These are phyloP conservation scores for Chalciporus pseudorubinellus DNA, from an alignment of 768 basidiomycete species.

Conservation along the genomic window DNA sequence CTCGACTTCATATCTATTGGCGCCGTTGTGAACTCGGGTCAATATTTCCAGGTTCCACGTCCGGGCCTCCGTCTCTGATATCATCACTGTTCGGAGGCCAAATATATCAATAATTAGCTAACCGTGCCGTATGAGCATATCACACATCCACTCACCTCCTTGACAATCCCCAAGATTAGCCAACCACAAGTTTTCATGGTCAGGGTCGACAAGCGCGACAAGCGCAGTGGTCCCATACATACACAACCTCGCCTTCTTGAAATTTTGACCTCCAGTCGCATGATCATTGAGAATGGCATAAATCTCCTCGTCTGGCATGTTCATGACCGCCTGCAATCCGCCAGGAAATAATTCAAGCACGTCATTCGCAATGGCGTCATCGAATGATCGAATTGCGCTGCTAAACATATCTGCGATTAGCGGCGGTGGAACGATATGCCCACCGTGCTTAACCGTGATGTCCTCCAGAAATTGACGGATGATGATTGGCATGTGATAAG, in stretches of 20 bases:
- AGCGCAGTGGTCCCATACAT: constrained; percentile 82
- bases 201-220: constrained; percentile 69
- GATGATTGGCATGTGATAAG: constrained; percentile 66
- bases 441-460: constrained; percentile 37
- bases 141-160: constrained; percentile 49
- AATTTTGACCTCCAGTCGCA: constrained; percentile 53
- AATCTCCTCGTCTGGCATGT: constrained; percentile 56
- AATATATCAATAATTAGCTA: constrained; percentile 6
- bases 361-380: constrained; percentile 65
- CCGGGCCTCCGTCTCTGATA: constrained; percentile 44
- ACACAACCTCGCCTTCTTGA: constrained; percentile 63
- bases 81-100: constrained; percentile 42
- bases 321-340: constrained; percentile 47
- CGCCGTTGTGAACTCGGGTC: constrained; percentile 69
- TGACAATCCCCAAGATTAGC: constrained; percentile 82
- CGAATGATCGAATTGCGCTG: constrained; percentile 57
- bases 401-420: constrained; percentile 56
- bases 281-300: constrained; percentile 64
- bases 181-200: constrained; percentile 68
- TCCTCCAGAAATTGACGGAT: constrained; percentile 56
- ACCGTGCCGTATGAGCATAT: constrained; percentile 1
- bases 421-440: constrained; percentile 42
- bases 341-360: constrained; percentile 60
- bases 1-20: constrained; percentile 62
- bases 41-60: constrained; percentile 61